These are phyloP conservation scores for Crithidia sp. DNA, from an alignment of 208 protist genomes.

Conservation along the genomic window DNA sequence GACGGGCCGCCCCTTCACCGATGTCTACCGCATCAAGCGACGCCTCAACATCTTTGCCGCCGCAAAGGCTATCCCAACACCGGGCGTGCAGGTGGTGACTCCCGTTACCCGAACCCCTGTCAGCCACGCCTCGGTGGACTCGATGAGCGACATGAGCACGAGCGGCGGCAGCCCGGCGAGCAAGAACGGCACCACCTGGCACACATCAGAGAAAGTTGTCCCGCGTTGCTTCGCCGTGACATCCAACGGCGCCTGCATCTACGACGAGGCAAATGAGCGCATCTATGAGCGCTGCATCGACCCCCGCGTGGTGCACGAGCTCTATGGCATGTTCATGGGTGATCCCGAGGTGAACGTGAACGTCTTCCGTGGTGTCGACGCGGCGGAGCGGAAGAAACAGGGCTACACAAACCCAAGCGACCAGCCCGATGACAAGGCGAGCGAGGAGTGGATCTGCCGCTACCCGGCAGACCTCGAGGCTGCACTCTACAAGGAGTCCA, in stretches of 20 bases:
- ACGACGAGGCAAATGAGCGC: constrained; percentile 55
- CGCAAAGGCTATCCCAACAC: constrained; percentile 39
- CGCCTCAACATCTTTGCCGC: constrained; percentile 63
- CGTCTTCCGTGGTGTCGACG: constrained; percentile 51
- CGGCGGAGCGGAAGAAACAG: constrained; percentile 27
- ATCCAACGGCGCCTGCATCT: constrained; percentile 72
- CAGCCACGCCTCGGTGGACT: not conserved
- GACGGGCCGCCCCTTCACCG: constrained; percentile 69
- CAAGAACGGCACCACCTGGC: not conserved
- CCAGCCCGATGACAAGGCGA: constrained; percentile 45
- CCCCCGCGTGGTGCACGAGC: constrained; percentile 32
- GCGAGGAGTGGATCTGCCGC: constrained; percentile 68
- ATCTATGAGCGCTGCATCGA: constrained; percentile 52
- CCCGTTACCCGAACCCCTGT: constrained; percentile 17
- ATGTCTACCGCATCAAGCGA: constrained; percentile 63
- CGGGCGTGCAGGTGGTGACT: constrained; percentile 50
- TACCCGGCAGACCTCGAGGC: constrained; percentile 54
- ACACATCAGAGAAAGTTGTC: constrained; percentile 28
- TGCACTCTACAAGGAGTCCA: constrained; percentile 48
- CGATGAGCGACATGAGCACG: constrained; percentile 8
- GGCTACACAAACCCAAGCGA: constrained; percentile 63
- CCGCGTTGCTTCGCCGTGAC: constrained; percentile 71
- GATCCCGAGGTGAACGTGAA: constrained; percentile 68
- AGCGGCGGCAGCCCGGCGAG: not conserved
- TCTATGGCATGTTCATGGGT: constrained; percentile 52